These are phyloP conservation scores for Ustilago vetiveriae DNA, from an alignment of 1,284 basidiomycete genomes.

Conservation along the genomic window DNA sequence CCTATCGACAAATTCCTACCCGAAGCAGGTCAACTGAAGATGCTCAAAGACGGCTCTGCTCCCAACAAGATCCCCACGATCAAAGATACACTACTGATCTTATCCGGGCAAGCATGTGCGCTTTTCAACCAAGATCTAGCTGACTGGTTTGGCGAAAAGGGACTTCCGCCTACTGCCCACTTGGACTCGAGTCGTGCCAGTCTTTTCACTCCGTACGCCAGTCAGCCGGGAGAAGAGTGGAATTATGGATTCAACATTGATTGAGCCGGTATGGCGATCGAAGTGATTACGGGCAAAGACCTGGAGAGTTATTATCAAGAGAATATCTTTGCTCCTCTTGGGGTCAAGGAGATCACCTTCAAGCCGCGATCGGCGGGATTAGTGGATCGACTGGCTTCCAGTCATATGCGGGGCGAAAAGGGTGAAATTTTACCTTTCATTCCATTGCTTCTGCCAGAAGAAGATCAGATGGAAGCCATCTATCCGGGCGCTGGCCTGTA, in stretches of 20 bases:
- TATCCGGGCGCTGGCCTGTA: conserved; percentile 41
- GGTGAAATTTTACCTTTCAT: conserved; percentile 21
- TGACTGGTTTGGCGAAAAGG: conserved; percentile 25
- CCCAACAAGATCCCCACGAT: conserved; percentile 48
- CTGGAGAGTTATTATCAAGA: conserved; percentile 52
- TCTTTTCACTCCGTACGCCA: conserved; percentile 34
- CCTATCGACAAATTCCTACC: conserved; percentile 50
- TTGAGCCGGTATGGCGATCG: conserved; percentile 49
- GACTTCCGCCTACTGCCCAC: conserved; percentile 14
- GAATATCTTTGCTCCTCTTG: conserved; percentile 57
- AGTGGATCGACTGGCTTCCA: conserved; percentile 16
- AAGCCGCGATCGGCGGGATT: conserved; percentile 16
- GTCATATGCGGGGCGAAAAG: conserved; percentile 6
- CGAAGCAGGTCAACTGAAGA: conserved; percentile 50
- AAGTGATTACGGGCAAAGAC: conserved; percentile 43
- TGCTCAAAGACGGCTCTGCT: conserved; percentile 29
- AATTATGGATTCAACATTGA: conserved; percentile 50
- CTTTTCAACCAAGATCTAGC: conserved; percentile 47
- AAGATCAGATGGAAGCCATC: conserved; percentile 46
- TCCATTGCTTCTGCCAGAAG: conserved; percentile 15
- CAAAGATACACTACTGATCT: conserved; percentile 29
- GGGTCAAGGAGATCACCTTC: conserved; percentile 52
- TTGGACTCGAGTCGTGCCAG: conserved; percentile 13
- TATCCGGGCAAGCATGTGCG: conserved; percentile 26
- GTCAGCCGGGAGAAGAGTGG: conserved; percentile 51